phyloP scores from a whole-genome alignment of 495 filamentous ascomycete species.

The Saxispiralis lemnorum region DNA sequence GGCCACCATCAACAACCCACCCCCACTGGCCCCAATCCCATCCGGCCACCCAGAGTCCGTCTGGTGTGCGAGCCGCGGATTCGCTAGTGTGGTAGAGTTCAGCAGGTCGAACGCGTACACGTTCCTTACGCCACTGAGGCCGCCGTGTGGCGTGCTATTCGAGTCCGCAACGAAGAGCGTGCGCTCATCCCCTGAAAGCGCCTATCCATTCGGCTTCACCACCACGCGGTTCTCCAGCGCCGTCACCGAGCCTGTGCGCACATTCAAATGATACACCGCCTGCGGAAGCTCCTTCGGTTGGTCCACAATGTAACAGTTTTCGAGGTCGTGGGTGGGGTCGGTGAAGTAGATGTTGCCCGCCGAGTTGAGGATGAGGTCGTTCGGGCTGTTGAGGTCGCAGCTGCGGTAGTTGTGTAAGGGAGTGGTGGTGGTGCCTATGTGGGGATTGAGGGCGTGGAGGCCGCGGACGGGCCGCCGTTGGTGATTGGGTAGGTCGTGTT shows the following conservation, averaged over 20 bases:
- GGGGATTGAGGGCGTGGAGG: slow-evolving; percentile 1
- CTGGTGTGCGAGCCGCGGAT: slow-evolving; percentile 6
- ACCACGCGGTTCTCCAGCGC: slow-evolving; percentile 5
- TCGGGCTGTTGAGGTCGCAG: slow-evolving; percentile 6
- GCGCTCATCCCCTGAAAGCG: slow-evolving; percentile 2
- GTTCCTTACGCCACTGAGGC: slow-evolving; percentile 2
- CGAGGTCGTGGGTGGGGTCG: slow-evolving; percentile 4
- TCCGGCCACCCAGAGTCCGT: slow-evolving; percentile 6
- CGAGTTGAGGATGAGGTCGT: slow-evolving; percentile 6
- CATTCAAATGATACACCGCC: slow-evolving; percentile 8
- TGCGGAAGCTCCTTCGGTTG: slow-evolving; percentile 3
- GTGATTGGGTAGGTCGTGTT: slow-evolving; percentile 1
- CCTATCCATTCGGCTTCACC: slow-evolving; percentile 4
- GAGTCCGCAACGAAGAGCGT: slow-evolving; percentile 7
- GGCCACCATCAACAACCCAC: slow-evolving; percentile 2
- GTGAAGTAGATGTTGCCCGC: slow-evolving; percentile 7
- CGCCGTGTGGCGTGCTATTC: background rate
- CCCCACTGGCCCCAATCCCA: slow-evolving; percentile 2
- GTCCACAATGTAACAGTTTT: background rate
- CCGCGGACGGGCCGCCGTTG: slow-evolving; percentile 6
- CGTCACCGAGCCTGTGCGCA: background rate
- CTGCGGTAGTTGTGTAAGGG: slow-evolving; percentile 7
- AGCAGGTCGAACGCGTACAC: slow-evolving; percentile 3
- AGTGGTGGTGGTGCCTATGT: background rate
- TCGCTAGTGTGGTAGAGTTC: background rate